A percentile compares a stretch with the other conserved stretches of the same genome.
These are phyloP conservation scores for Cystoisospora suis DNA, from an alignment of 169 alveolate species.

Conservation along the genomic window DNA sequence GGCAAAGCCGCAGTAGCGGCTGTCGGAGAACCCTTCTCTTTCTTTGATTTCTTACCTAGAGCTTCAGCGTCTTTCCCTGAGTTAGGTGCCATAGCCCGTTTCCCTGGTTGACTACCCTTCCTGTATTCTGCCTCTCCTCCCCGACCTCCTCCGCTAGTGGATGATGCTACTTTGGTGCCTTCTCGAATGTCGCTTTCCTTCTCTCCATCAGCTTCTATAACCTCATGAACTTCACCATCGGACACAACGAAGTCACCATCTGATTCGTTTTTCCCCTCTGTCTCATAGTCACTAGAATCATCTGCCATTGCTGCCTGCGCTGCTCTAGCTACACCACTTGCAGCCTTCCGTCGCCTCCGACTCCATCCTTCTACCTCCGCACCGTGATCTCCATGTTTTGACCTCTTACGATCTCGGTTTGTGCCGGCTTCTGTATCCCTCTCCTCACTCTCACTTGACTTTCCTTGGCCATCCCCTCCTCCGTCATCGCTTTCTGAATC, in stretches of 20 bases:
- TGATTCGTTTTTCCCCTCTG: conserved; percentile 16
- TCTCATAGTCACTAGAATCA: background rate
- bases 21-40: no score
- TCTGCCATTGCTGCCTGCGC: conserved; percentile 8
- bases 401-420: background rate
- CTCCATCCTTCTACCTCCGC: background rate
- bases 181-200: background rate
- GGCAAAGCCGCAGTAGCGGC: no score
- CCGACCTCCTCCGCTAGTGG: background rate
- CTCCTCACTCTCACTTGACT: background rate
- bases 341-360: conserved; percentile 11
- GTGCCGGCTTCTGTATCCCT: background rate
- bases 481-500: background rate
- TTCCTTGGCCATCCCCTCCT: background rate
- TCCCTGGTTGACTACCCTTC: background rate
- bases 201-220: background rate
- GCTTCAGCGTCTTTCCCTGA: background rate
- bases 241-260: background rate
- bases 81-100: background rate
- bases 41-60: no score
- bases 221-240: background rate
- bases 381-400: background rate
- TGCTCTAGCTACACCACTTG: conserved; percentile 45
- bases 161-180: background rate
- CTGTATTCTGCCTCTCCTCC: background rate